Base-by-base conservation (phyloP, 2,329 filamentous ascomycete species). In the Monosporascus sp. region DNA sequence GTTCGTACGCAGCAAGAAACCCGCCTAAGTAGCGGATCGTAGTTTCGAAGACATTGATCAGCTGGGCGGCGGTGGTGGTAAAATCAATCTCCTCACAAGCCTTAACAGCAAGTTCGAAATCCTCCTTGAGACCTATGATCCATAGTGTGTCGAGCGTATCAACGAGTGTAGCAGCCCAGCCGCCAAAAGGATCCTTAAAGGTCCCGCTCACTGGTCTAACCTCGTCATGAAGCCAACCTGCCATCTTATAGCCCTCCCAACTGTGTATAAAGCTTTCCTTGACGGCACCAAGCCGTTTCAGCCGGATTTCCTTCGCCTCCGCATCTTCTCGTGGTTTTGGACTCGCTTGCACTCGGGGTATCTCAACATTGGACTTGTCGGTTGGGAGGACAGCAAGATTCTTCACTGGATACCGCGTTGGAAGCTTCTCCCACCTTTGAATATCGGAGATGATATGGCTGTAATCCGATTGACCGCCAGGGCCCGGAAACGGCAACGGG, bases 11-110 rank as follows among this genome's bases (percentile, higher is more conserved):
- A n/a, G 82, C 80, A 52, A 89, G 63, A 51, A 89, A 76, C 1
- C 86, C 85, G 15, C 86, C 86, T 0, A 89, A 75, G 63, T 89
- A 89, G 43, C 86, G 79, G 53, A 89, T 89, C 11, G 79, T 87
- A 1, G 84, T 88, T 68, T 89, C 86, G 55, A 89, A 89, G 0
- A 88, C 72, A 56, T 86, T 87, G 58, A 88, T 79, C 35, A 78
- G 72, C 6, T 70, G 65, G 43, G 69, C 60, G 6, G 68, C 67
- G 0, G 81, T 80, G 2, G 69, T 75, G 2, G 79, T 77, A 63
- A 88, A 89, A 64, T 87, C 83, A 50, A 89, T 82, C 57, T 62
- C 61, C 15, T 78, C 72, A 6, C 83, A 78, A 1, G 80, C 81
- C 50, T 75, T 70, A 3, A 85, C 81, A 2, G 85, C 85, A 58